Evolutionary conservation across 495 filamentous ascomycete genomes (phyloP).

Genomic region (Cercophora scortea): DNA sequence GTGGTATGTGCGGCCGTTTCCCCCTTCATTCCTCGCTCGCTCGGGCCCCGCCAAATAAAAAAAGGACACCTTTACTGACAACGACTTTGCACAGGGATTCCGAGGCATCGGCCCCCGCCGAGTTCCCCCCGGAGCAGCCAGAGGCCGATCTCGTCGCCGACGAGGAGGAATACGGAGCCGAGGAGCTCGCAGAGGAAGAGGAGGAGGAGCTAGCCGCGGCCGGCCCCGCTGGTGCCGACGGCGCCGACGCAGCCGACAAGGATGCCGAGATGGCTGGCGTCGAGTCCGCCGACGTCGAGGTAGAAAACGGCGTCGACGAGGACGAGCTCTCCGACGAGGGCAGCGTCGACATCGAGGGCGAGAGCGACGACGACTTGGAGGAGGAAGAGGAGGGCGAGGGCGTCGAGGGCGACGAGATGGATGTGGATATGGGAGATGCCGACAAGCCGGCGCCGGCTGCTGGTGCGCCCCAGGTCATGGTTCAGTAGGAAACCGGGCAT

Average conservation of each 20-base stretch:
- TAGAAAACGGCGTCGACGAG: constrained; percentile 42
- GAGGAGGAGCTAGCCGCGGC: constrained; percentile 44
- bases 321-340: constrained; percentile 82
- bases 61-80: constrained; percentile 6
- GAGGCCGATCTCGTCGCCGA: constrained; percentile 83
- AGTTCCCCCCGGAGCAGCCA: constrained; percentile 95
- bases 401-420: constrained; percentile 72
- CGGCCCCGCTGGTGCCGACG: constrained; percentile 32
- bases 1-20: constrained; percentile 54
- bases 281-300: constrained; percentile 24
- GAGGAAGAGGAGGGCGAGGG: constrained; percentile 78
- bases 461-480: constrained; percentile 5
- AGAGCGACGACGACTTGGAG: constrained; percentile 73
- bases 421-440: constrained; percentile 51
- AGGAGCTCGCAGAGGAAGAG: constrained; percentile 65
- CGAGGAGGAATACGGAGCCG: constrained; percentile 83
- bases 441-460: constrained; percentile 4
- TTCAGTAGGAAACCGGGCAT: constrained; percentile 2
- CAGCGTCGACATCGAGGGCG: constrained; percentile 92
- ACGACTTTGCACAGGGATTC: constrained; percentile 61
- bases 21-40: neutral
- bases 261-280: constrained; percentile 76
- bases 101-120: constrained; percentile 88
- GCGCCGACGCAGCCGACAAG: constrained; percentile 43
- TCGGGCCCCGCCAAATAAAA: neutral